A percentile compares a stretch with the other conserved stretches of the same genome.
Conservation (phyloP, 768 basidiomycete genomes). For the Lentinus tigrinus region DNA sequence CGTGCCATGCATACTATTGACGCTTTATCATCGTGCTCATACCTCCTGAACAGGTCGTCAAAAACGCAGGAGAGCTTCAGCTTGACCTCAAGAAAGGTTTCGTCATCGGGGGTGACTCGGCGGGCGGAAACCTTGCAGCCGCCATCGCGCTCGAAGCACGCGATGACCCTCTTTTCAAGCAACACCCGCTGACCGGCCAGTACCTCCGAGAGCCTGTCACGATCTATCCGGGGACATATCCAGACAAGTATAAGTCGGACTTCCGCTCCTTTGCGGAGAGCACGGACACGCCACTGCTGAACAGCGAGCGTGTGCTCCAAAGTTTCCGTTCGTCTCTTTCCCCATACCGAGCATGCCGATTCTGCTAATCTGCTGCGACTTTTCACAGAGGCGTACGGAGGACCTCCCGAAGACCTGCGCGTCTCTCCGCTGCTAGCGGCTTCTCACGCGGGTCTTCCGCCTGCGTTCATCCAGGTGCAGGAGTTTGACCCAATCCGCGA, state of each 20-base stretch:
- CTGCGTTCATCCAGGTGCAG: slow-evolving; percentile 25
- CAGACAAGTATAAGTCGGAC: slow-evolving; percentile 22
- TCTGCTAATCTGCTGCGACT: too few relatives aligned
- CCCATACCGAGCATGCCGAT: neutral
- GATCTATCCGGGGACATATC: slow-evolving; percentile 13
- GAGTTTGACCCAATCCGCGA: slow-evolving; percentile 29
- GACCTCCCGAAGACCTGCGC: slow-evolving; percentile 6
- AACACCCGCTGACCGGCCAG: slow-evolving; percentile 24
- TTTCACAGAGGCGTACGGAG: too few relatives aligned
- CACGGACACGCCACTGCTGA: slow-evolving; percentile 16
- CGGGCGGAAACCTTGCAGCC: slow-evolving; percentile 25
- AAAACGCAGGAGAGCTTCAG: slow-evolving; percentile 7
- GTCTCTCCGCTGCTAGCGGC: slow-evolving; percentile 22
- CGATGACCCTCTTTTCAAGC: slow-evolving; percentile 27
- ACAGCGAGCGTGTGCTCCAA: neutral
- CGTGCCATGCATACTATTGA: neutral
- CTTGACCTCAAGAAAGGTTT: slow-evolving; percentile 25
- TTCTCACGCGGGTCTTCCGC: slow-evolving; percentile 22
- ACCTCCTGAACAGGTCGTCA: slow-evolving; percentile 1
- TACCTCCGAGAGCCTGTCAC: slow-evolving; percentile 24
- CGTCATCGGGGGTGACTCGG: slow-evolving; percentile 26
- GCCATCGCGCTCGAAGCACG: slow-evolving; percentile 24
- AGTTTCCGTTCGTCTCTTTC: neutral
- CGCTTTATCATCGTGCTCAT: too few relatives aligned
- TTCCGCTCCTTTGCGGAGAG: slow-evolving; percentile 24